Evolutionary conservation across 352 stramenopile species (phyloP), one percentile per base, ranked within the genome.

Genomic region (Pythium angustatum): DNA sequence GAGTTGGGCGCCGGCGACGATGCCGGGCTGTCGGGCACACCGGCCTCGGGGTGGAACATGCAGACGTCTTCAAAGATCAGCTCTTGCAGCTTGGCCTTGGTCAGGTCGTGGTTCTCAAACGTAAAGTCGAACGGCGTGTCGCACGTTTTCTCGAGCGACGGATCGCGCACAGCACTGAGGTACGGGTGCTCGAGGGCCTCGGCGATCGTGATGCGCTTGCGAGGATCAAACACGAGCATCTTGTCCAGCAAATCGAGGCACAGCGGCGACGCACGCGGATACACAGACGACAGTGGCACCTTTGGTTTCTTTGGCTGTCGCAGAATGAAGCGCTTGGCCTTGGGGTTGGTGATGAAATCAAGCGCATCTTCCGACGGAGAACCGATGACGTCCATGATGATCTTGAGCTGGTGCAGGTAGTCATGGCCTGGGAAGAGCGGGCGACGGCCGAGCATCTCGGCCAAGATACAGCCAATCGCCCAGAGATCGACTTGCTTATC

Each of bases 221-320:
- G 75, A 14, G 96, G 95, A 69, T 98, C 91, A 33, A 98, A 98
- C 11, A 91, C 75, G 11, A 98, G 81, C 90, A 98, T 97, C 54
- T 92, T 91, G 53, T 97, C 79, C 5, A 98, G 77, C 41, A 98
- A 62, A 72, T 98, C 90, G 7, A 98, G 72, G 27, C 86, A 96
- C 50, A 87, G 72, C 5, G 84, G 73, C 17, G 77, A 95, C 14
- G 89, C 88, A 38, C 87, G 79, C 7, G 89, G 86, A 68, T 97
- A 98, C 9, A 97, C 75, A 0, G 83, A 90, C 15, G 86, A 86
- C 8, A 96, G 77, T 22, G 79, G 81, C 17, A 96, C 81, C 64
- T 88, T 88, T 2, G 85, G 85, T 38, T 96, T 96, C 74, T 95
- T 93, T 1, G 87, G 87, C 51, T 96, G 87, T 26, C 85, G 82